Base-by-base conservation (phyloP, 2,329 filamentous ascomycete species). In the Elsinoe fawcettii region DNA sequence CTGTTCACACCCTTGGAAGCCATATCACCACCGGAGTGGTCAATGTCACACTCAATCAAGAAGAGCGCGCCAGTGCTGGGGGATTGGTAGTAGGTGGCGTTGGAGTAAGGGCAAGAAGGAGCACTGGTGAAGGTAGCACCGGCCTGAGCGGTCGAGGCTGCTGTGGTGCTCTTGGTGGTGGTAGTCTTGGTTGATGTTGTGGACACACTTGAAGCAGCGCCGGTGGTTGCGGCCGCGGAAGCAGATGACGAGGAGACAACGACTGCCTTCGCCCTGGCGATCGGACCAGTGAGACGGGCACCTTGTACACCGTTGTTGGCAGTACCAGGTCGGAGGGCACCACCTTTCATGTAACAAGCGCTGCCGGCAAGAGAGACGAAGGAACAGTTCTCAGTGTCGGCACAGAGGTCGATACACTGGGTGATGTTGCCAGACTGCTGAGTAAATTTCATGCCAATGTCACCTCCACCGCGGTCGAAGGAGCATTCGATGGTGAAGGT, bases 271-370 rank as follows among this genome's bases (percentile, higher is more conserved):
- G 25, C 16, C 49, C 25, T 37, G 7, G 49, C 20, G 16, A 51
- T 27, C 9, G 23, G 14, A 18, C 32, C 37, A 14, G 61, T 22
- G 18, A 63, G 44, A 41, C 51, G 34, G n/a, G 61, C 63, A 41
- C 60, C 62, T 5, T 53, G 53, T 25, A 64, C 56, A 30, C 57
- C 59, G 12, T 51, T 46, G 27, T 60, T 57, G 27, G 43, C 44
- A 25, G 51, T 57, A 16, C 54, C 43, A 14, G 39, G 37, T 9
- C 62, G 60, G 30, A 66, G 39, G 1, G 57, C 55, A 47, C 54
- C 54, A n/a, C 53, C 59, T 59, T 69, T 67, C 57, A 69, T 58
- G 60, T 69, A 68, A 58, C 66, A 69, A 2, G 65, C 65, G 8
- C 55, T 30, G 7, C 66, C 65, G 2, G 61, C 60, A 18, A 65